Base-by-base conservation (phyloP, 768 basidiomycete species). In the Strobilomyces confusus region DNA sequence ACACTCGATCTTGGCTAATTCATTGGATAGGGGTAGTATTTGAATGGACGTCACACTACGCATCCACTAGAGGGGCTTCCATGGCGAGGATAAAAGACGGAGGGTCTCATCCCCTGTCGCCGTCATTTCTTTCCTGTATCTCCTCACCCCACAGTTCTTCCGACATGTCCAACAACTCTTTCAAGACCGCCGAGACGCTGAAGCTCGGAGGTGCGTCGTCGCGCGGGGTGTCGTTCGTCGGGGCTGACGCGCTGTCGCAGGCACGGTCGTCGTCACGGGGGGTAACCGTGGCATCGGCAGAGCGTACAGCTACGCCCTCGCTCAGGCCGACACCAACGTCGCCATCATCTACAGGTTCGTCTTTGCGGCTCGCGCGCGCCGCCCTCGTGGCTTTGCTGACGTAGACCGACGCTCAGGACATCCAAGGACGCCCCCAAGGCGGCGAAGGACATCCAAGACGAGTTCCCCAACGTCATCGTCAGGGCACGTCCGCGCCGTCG, bases 281-380 rank as follows among this genome's bases (percentile, higher is more conserved):
- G 82, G 82, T 2, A 82, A 80, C 58, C 72, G 79, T 40, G 84
- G 84, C 11, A 84, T 86, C 44, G 85, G 86, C 2, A 72, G 67
- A 29, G 82, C 79, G 2, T 79, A 76, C 49, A 77, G 78, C 23
- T 67, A 72, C 34, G 81, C 82, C 2, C 71, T 82, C 33, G 82
- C 82, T 19, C 61, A 73, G 41, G 78, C 83, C 0, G 81, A 81
- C 25, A 77, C 76, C 0, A 77, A 77, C 46, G 80, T 87, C 4
- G 83, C 82, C 25, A 78, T 87, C 11, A 80, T 86, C 45, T 85
- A 84, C 69, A 75, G 75, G 81, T 76, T 2, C 17, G 61, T 50
- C 6, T 20, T 20, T 3, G 3, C 22, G 3, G 3, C 17, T 15
- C 4, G 3, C 19, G 19, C 9, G 11, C 33, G 12, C 7, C 40